Base-by-base conservation (phyloP, 768 basidiomycete species). In the Phylloporus sp. region DNA sequence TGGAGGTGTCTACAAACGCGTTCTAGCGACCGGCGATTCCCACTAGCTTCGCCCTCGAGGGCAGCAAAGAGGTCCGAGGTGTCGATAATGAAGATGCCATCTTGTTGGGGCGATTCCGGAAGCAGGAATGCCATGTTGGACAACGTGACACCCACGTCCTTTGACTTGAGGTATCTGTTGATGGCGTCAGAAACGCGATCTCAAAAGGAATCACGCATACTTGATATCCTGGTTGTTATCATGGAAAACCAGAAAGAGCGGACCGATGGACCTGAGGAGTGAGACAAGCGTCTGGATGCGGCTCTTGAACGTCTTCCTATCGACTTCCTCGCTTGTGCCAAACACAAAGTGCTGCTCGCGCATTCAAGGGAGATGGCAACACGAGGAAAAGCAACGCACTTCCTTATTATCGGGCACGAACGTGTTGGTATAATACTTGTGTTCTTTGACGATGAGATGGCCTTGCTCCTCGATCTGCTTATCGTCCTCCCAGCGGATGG, bases 211-310 rank as follows among this genome's bases (percentile, higher is more conserved):
- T 3, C 13, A 31, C 9, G 24, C 72, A 38, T 40, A 88, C 86
- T 87, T 88, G 68, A 92, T 76, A 67, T 95, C 91, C 56, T 86
- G 81, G 52, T 70, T 78, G 43, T 79, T 74, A 64, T 91, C 89
- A 65, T 95, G 92, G 65, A 94, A 89, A 12, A 93, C 78, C 38
- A 93, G 76, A 63, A 84, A 90, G 16, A 92, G 68, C 0, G 88
- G 85, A 3, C 86, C 86, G 22, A 69, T 58, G 15, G 64, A 54
- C 12, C 63, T 55, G 45, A 80, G 65, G 4, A 65, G 54, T 2
- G 65, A 56, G 45, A 88, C 45, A 29, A 88, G 65, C 6, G 70
- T 60, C 50, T 66, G 69, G 53, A 91, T 76, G 43, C 72, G 77
- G 15, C 65, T 51, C 59, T 80, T 82, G 66, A 91, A 79, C 5